Evolutionary conservation across 352 stramenopile genomes (phyloP).

Genomic region (Pythium graminicola): DNA sequence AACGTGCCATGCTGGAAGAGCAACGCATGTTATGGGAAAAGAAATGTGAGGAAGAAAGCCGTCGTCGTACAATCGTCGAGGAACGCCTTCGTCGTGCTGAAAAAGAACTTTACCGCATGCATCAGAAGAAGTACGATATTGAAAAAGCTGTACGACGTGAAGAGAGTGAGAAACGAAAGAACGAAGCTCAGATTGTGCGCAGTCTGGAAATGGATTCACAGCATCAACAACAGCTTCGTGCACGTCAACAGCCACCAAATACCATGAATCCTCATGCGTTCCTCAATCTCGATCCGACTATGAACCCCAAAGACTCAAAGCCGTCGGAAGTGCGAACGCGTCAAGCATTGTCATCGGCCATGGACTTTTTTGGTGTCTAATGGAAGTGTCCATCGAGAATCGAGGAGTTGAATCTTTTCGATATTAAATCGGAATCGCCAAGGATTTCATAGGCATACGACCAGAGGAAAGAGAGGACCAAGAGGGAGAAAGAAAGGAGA

Average conservation of each 20-base stretch:
- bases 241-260: constrained; percentile 19
- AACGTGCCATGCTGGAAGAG: constrained; percentile 52
- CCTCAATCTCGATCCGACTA: constrained; percentile 55
- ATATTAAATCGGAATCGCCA: no score
- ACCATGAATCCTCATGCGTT: constrained; percentile 15
- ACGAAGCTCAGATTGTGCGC: constrained; percentile 78
- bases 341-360: constrained; percentile 73
- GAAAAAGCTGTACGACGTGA: constrained; percentile 75
- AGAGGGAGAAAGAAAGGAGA: background rate
- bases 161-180: constrained; percentile 81
- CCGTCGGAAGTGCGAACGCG: constrained; percentile 63
- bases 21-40: constrained; percentile 64
- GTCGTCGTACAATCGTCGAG: constrained; percentile 61
- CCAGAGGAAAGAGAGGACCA: background rate
- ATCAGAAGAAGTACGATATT: constrained; percentile 89
- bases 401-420: no score
- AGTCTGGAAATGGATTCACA: constrained; percentile 74
- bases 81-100: constrained; percentile 74
- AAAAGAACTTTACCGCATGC: constrained; percentile 86
- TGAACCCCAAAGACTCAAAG: constrained; percentile 80
- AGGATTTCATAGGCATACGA: no score
- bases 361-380: constrained; percentile 84
- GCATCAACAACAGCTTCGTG: constrained; percentile 10
- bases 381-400: background rate
- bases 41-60: constrained; percentile 69